phyloP scores from a whole-genome alignment of 768 basidiomycete genomes.

The Auriscalpium vulgare region DNA sequence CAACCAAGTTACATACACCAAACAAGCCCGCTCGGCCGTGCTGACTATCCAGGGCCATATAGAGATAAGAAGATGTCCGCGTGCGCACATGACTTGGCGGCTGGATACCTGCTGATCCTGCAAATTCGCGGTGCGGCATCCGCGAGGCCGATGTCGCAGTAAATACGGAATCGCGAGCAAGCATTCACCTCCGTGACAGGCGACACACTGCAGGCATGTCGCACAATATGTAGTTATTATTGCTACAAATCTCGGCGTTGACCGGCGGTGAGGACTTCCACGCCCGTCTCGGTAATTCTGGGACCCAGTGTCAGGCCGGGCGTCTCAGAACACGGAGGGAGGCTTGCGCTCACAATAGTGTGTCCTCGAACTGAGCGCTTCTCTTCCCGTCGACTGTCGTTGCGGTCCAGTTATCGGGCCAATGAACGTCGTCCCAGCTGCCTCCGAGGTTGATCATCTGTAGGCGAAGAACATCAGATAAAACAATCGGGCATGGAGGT shows the following conservation, averaged over 20 bases:
- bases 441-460: conserved; percentile 91
- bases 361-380: conserved; percentile 98
- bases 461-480: conserved; percentile 11
- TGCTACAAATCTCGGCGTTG: conserved; percentile 24
- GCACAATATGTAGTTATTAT: conserved; percentile 1
- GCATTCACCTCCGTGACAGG: not conserved
- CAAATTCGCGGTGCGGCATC: not conserved
- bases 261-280: conserved; percentile 76
- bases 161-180: not conserved
- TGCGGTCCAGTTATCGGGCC: conserved; percentile 97
- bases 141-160: not conserved
- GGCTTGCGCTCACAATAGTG: conserved; percentile 63
- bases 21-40: not conserved
- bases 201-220: not conserved
- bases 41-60: not conserved
- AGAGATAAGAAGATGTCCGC: conserved; percentile 1
- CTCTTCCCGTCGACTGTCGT: conserved; percentile 85
- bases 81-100: conserved; percentile 3
- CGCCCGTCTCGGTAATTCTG: conserved; percentile 88
- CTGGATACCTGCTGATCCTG: not conserved
- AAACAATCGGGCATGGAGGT: conserved; percentile 1
- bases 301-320: conserved; percentile 12
- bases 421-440: conserved; percentile 70
- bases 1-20: not conserved
- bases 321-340: conserved; percentile 3